Evolutionary conservation across 2,329 filamentous ascomycete genomes (phyloP).

Genomic region (Aspergillus puulaauensis): DNA sequence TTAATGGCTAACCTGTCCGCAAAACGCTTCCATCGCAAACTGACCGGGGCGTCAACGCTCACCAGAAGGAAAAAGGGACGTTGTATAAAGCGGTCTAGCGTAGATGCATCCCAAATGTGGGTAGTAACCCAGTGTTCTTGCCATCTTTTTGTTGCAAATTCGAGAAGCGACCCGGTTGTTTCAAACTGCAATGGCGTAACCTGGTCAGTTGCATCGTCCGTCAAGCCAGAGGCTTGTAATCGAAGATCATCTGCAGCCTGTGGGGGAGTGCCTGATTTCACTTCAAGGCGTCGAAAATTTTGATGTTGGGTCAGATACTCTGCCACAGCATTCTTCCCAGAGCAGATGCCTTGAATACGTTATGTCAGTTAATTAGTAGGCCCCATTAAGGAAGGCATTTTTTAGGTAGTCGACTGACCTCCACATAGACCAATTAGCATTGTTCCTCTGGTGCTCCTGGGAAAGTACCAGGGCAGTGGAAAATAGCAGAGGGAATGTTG

Average conservation of each 20-base stretch:
- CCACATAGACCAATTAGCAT: slow-evolving; percentile 56
- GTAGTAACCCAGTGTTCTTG: slow-evolving; percentile 80
- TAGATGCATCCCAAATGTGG: slow-evolving; percentile 70
- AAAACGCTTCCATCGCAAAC: slow-evolving; percentile 78
- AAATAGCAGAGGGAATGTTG: neutral
- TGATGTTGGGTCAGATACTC: slow-evolving; percentile 83
- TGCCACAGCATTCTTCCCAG: slow-evolving; percentile 87
- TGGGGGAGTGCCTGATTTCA: slow-evolving; percentile 43
- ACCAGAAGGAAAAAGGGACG: slow-evolving; percentile 92
- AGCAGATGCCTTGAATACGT: slow-evolving; percentile 71
- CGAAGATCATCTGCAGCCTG: slow-evolving; percentile 23
- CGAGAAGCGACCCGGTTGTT: slow-evolving; percentile 67
- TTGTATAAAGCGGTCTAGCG: slow-evolving; percentile 72
- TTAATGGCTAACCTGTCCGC: slow-evolving; percentile 54
- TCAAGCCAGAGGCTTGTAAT: slow-evolving; percentile 25
- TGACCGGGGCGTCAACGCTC: slow-evolving; percentile 86
- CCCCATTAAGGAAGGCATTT: neutral
- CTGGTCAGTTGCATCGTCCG: slow-evolving; percentile 16
- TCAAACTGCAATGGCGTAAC: slow-evolving; percentile 50
- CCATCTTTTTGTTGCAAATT: slow-evolving; percentile 86
- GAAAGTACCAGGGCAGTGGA: neutral
- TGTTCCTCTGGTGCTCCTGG: neutral
- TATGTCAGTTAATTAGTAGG: slow-evolving; percentile 5
- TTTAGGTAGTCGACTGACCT: slow-evolving; percentile 31
- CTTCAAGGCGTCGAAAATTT: slow-evolving; percentile 71